phyloP scores from a whole-genome alignment of 73 alveolate genomes.

The Paramecium octaurelia region DNA sequence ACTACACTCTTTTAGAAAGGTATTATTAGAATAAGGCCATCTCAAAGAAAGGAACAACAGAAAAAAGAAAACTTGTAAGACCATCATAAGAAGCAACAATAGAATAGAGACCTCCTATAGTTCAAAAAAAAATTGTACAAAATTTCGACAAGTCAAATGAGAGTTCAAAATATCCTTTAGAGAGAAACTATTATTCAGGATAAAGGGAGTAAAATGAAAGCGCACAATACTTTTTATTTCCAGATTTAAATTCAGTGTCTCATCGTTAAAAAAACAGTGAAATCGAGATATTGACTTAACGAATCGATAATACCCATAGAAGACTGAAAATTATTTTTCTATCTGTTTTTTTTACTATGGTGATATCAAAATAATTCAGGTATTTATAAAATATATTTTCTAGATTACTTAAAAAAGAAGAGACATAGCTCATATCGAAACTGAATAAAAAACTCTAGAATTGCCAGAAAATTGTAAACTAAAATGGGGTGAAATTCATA shows the following conservation, averaged over 20 bases:
- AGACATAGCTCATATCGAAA: background rate
- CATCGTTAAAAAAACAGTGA: background rate
- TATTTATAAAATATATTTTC: background rate
- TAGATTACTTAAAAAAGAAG: background rate
- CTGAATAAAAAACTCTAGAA: background rate
- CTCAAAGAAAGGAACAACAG: background rate
- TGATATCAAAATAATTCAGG: background rate
- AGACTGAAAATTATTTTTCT: background rate
- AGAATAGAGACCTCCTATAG: background rate
- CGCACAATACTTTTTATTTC: background rate
- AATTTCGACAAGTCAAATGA: background rate
- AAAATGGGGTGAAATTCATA: background rate
- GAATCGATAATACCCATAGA: too few relatives aligned
- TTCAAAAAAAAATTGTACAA: background rate
- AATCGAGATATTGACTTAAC: background rate
- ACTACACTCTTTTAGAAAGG: background rate
- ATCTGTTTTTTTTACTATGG: background rate
- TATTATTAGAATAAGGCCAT: background rate
- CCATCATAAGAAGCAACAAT: background rate
- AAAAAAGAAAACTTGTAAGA: background rate
- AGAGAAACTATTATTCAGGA: background rate
- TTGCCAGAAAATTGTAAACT: background rate
- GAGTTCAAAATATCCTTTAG: background rate
- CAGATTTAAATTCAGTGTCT: background rate
- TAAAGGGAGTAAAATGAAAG: background rate